Evolutionary conservation across 352 stramenopile species (phyloP).

Genomic region (Phytophthora europaea): DNA sequence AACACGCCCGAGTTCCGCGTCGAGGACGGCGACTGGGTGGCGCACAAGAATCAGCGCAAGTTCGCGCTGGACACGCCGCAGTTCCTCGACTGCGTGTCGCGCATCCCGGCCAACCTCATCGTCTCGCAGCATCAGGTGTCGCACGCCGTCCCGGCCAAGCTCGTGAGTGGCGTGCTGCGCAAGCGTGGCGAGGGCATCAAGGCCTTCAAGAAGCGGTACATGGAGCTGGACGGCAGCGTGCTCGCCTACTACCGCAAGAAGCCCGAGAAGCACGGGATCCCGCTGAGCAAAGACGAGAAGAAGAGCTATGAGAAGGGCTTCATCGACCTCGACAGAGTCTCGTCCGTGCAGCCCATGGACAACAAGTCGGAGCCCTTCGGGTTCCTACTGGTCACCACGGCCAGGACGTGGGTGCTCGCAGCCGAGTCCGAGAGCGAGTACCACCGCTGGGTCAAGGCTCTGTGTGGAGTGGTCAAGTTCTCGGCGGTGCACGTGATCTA

Average conservation of each 20-base stretch:
- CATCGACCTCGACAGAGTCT: conserved; percentile 81
- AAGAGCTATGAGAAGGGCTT: conserved; percentile 64
- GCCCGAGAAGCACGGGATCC: conserved; percentile 76
- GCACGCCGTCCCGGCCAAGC: conserved; percentile 39
- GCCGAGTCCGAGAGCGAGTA: conserved; percentile 80
- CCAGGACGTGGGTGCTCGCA: conserved; percentile 75
- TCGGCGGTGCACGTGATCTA: conserved; percentile 82
- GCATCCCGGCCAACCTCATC: conserved; percentile 70
- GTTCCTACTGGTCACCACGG: conserved; percentile 79
- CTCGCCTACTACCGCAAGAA: conserved; percentile 88
- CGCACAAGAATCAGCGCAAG: conserved; percentile 73
- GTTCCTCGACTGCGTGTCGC: conserved; percentile 76
- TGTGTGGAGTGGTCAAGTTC: conserved; percentile 87
- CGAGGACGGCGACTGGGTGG: conserved; percentile 83
- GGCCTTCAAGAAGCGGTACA: conserved; percentile 84
- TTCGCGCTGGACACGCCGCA: conserved; percentile 73
- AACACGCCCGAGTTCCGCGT: conserved; percentile 89
- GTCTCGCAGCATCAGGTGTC: conserved; percentile 50
- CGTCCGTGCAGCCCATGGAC: conserved; percentile 77
- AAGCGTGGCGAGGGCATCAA: conserved; percentile 83
- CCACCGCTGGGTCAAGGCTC: conserved; percentile 80
- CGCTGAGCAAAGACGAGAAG: conserved; percentile 73
- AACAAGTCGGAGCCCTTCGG: conserved; percentile 64
- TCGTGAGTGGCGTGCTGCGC: conserved; percentile 65
- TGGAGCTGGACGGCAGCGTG: conserved; percentile 76